phyloP scores from a whole-genome alignment of 352 stramenopile genomes.

The Globisporangium paddicum region DNA sequence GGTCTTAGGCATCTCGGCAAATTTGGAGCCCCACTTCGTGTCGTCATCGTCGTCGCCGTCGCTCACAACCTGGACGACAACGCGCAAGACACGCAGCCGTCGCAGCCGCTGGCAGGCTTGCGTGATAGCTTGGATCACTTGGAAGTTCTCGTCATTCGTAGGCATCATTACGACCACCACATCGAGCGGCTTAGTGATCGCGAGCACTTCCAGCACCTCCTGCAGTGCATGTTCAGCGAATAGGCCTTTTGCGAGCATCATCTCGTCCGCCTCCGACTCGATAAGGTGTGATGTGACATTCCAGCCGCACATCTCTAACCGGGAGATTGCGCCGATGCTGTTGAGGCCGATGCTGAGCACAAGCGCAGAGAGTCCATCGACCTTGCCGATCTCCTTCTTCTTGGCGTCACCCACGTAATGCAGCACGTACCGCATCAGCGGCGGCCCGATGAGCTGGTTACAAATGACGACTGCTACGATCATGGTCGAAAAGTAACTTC shows the following conservation, averaged over 20 bases:
- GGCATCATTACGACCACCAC: constrained; percentile 63
- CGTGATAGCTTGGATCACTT: constrained; percentile 45
- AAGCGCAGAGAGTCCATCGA: constrained; percentile 44
- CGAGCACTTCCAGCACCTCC: constrained; percentile 27
- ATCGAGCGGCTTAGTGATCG: constrained; percentile 36
- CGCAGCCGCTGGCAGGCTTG: constrained; percentile 40
- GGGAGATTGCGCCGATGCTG: constrained; percentile 31
- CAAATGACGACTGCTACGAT: constrained; percentile 70
- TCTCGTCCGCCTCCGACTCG: constrained; percentile 21
- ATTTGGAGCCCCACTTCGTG: constrained; percentile 33
- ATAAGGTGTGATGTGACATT: constrained; percentile 44
- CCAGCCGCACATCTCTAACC: constrained; percentile 59
- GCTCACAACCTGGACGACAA: constrained; percentile 49
- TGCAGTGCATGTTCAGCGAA: constrained; percentile 14
- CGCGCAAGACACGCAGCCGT: constrained; percentile 42
- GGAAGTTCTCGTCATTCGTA: constrained; percentile 46
- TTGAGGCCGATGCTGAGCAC: constrained; percentile 26
- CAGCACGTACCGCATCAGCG: constrained; percentile 51
- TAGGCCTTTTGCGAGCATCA: constrained; percentile 11
- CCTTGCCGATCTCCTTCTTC: constrained; percentile 54
- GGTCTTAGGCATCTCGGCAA: constrained; percentile 46
- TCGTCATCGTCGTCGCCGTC: constrained; percentile 13
- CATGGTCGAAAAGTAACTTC: constrained; percentile 68
- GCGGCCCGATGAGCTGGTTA: constrained; percentile 61
- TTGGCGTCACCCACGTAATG: constrained; percentile 46